Base-by-base conservation (phyloP, 2,329 filamentous ascomycete genomes). In the Sordariomycetes sp. region DNA sequence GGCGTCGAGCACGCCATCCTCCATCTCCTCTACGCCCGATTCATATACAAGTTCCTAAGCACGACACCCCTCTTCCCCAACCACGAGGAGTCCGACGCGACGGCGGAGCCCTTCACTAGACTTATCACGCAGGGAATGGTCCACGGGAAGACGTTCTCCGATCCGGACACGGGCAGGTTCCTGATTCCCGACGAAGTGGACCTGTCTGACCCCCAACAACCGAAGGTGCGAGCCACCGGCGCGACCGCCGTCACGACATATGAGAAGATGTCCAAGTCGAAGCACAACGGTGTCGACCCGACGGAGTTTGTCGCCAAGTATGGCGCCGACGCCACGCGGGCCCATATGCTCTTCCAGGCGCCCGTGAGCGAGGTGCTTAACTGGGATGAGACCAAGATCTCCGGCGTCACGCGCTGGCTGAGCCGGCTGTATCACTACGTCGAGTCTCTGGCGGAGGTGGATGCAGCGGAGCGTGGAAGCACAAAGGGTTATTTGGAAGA, bases 181-280 rank as follows among this genome's bases (percentile, higher is more conserved):
- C 75, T 96, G 25, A 86, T 83, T 61, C 88, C 88, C 0, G 79
- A 85, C 18, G 89, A 96, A 69, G 77, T 96, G 16, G 85, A 92
- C 62, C 65, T 86, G 4, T 77, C 75, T 3, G 76, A 81, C 48
- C 74, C 79, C 0, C 72, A 75, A 0, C 72, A 74, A 14, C 88
- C 88, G 1, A 75, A 76, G 58, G 80, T 94, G n/a, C 76, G 76
- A 20, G 77, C 79, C 0, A 88, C 83, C 0, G 82, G 83, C 3
- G 72, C 79, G 54, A 65, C 67, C 0, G 83, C 87, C 1, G 80
- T 75, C 32, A 71, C 90, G 20, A 85, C 82, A 1, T 96, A 81
- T 64, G 90, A 96, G 69, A 96, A 96, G 69, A 96, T 96, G 91
- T 94, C 89, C 46, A 96, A 96, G 73, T 95, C 89, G 65, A 96